Percentiles rank a stretch among this genome's conserved stretches.
phyloP scores from a whole-genome alignment of 2,329 filamentous ascomycete genomes.

The Nigrospora sphaerica region DNA sequence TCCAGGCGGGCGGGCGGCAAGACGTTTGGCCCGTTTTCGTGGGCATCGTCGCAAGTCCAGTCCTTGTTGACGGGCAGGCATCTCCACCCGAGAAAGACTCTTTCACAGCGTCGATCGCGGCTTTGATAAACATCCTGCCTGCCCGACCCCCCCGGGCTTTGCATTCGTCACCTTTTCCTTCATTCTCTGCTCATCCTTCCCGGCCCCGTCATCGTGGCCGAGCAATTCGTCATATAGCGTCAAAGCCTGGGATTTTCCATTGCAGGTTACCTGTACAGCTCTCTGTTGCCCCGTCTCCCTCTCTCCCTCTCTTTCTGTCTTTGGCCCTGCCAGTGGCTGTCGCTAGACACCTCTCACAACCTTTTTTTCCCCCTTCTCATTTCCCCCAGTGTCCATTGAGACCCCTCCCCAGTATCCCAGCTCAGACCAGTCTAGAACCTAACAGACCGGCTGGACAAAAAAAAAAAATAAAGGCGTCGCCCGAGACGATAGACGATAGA shows the following conservation, averaged over 20 bases:
- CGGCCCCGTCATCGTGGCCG: too few relatives aligned
- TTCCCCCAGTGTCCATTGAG: too few relatives aligned
- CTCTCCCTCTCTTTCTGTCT: too few relatives aligned
- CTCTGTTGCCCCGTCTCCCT: too few relatives aligned
- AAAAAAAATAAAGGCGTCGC: neutral
- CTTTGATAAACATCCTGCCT: slow-evolving; percentile 1
- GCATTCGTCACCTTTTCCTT: neutral
- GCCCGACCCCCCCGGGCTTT: neutral
- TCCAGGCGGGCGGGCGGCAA: neutral
- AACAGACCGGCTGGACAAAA: neutral
- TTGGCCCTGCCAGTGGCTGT: too few relatives aligned
- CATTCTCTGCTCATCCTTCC: too few relatives aligned
- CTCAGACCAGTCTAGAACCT: neutral
- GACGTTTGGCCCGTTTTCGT: slow-evolving; percentile 1
- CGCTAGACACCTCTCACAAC: too few relatives aligned
- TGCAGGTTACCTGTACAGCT: too few relatives aligned
- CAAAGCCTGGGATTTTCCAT: too few relatives aligned
- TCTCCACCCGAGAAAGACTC: neutral
- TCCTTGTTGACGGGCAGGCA: neutral
- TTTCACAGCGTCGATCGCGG: slow-evolving; percentile 2
- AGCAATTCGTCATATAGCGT: too few relatives aligned
- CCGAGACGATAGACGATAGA: neutral
- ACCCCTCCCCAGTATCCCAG: too few relatives aligned
- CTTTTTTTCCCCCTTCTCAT: too few relatives aligned
- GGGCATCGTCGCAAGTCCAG: slow-evolving; percentile 1